phyloP scores from a whole-genome alignment of 192 early-diverging fungal species.

The Backusella westeae region DNA sequence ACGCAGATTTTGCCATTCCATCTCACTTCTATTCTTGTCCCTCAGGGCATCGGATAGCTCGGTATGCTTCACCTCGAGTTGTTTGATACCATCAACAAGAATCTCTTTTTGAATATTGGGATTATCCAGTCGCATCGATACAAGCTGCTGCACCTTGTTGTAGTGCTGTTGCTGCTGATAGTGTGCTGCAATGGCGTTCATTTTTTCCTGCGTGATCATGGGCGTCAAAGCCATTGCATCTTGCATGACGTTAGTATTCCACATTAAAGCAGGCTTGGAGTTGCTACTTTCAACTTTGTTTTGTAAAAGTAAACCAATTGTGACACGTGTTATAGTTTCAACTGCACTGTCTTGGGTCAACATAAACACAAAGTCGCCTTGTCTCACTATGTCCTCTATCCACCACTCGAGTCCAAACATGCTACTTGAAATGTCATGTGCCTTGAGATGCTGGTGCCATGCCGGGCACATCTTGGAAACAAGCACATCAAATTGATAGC shows the following conservation, averaged over 20 bases:
- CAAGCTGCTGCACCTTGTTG: constrained; percentile 42
- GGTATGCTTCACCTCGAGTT: constrained; percentile 65
- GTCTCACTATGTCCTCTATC: background rate
- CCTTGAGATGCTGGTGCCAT: background rate
- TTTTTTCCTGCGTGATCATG: constrained; percentile 65
- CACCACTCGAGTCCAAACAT: background rate
- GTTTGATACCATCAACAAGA: constrained; percentile 15
- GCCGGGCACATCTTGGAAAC: constrained; percentile 1
- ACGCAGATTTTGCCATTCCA: constrained; percentile 41
- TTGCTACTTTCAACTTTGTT: constrained; percentile 27
- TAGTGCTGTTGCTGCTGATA: constrained; percentile 53
- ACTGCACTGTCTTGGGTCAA: constrained; percentile 57
- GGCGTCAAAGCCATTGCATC: constrained; percentile 74
- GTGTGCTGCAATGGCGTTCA: constrained; percentile 65
- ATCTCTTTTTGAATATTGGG: constrained; percentile 15
- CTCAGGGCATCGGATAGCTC: constrained; percentile 62
- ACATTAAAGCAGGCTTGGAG: background rate
- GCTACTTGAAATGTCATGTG: background rate
- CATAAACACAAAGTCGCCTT: background rate
- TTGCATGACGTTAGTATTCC: constrained; percentile 51
- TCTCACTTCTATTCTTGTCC: constrained; percentile 48
- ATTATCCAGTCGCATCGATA: constrained; percentile 43
- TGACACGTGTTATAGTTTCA: constrained; percentile 73
- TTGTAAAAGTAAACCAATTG: constrained; percentile 61
- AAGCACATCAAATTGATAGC: constrained; percentile 76